Evolutionary conservation across 176 grass and related monocot species (phyloP), one percentile per base, ranked within the genome.

Genomic region (Oryza meridionalis): DNA sequence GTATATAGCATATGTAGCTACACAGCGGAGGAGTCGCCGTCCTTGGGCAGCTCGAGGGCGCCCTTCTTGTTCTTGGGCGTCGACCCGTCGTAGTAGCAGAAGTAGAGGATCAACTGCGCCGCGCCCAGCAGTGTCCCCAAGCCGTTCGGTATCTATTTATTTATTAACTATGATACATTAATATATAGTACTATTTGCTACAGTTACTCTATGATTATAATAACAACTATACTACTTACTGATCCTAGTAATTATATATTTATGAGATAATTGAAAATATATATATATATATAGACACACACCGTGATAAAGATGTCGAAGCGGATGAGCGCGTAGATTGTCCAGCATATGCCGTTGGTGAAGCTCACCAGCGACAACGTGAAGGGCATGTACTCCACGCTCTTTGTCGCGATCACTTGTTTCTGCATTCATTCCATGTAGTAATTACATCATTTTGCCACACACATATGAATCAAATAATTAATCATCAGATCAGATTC

Each of bases 331-430:
- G 90, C 83, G 58, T 97, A 97, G 19, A 75, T 35, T 0, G 88
- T 91, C 94, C 92, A 94, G 88, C 90, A 94, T 29, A 81, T 17
- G 13, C 86, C 92, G 59, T 97, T 94, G 43, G 93, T 47, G 32
- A 91, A 88, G 78, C 88, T 79, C 45, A 81, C 78, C 1, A 97
- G 19, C 0, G 90, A 91, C 26, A 91, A 72, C 55, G 69, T 46
- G 44, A 97, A 90, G 0, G 86, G 92, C 92, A 94, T 97, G 86
- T 92, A 93, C 86, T 93, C 40, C 51, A 97, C 92, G 67, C 90
- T 97, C 79, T 81, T 86, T 1, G 90, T 91, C 22, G 33, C 16
- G 66, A 94, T 91, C 47, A 97, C 92, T 25, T 77, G 72, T 72
- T 51, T 91, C 90, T 91, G 76, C 69, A 19, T 43, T 15, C 63